Evolutionary conservation across 768 basidiomycete genomes (phyloP), one percentile per base, ranked within the genome.

Genomic region (Pisolithus microcarpus): DNA sequence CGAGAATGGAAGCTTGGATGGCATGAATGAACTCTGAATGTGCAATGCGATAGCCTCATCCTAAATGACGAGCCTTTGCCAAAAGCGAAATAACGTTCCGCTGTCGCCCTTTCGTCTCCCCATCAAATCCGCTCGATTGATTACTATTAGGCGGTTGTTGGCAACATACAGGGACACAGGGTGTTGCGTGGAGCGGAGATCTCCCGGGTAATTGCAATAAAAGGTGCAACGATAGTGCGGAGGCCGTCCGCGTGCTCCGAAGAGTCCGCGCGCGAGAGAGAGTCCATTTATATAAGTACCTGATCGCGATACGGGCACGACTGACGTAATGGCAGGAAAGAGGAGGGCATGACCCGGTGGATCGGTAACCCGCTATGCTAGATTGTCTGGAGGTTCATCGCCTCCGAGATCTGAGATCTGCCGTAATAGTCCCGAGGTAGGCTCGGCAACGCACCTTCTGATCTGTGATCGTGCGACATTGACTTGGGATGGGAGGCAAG

Each of bases 381-480:
- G 45, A 46, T 46, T 46, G 45, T 46, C 40, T 51, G 49, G 42
- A 52, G 39, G 43, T 13, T 28, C 45, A 46, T 46, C 45, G 45
- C 45, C 45, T 46, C 45, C 45, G 45, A 46, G 45, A 46, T 46
- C 45, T 60, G 64, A 31, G 50, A n/a, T 51, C 50, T 68, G 58
- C 46, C 51, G 63, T 67, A 61, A 67, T 67, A 53, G 52, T 49
- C 52, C 65, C 65, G 67, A 55, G 52, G 44, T 45, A 48, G 60
- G 56, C 56, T 54, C 65, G 61, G 66, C 57, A 61, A 56, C 54
- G 57, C 46, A 53, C 53, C 56, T 28, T 56, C 58, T 65, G 64
- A 78, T 75, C 78, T 78, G 61, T 79, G 78, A 80, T 78, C 77
- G 76, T 77, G 78, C 73, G 76, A 79, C 65, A 63, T 31, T 11